Conservation (phyloP, 192 early-diverging fungal species). For the Chytriomyces hyalinus region DNA sequence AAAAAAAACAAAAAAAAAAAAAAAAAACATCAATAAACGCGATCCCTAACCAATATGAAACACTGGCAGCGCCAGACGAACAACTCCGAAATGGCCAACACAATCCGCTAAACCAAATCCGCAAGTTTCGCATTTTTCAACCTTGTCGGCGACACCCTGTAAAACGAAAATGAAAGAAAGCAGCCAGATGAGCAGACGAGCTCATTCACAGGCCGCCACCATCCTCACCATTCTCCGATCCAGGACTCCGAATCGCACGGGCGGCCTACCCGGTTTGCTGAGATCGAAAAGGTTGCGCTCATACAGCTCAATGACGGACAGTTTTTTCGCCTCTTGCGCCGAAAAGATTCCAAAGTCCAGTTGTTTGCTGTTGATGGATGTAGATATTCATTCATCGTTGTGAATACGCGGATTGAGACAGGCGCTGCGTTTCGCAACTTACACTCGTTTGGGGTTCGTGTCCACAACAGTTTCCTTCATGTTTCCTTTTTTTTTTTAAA, state of each 20-base stretch:
- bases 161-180: neutral
- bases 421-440: neutral
- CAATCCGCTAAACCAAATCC: slow-evolving; percentile 84
- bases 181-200: neutral
- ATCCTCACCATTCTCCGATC: slow-evolving; percentile 78
- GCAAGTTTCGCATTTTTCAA: slow-evolving; percentile 88
- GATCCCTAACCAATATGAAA: slow-evolving; percentile 86
- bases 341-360: slow-evolving; percentile 96
- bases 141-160: slow-evolving; percentile 85
- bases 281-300: slow-evolving; percentile 81
- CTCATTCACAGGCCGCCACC: neutral
- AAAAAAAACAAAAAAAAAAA: too few species aligned
- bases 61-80: slow-evolving; percentile 90
- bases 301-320: slow-evolving; percentile 87
- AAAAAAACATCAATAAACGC: neutral
- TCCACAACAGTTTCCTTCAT: slow-evolving; percentile 19
- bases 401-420: too few species aligned
- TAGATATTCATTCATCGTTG: neutral
- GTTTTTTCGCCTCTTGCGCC: slow-evolving; percentile 84
- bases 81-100: slow-evolving; percentile 95
- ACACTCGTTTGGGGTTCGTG: slow-evolving; percentile 32
- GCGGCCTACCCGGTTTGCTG: slow-evolving; percentile 75
- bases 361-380: slow-evolving; percentile 58
- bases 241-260: slow-evolving; percentile 85
- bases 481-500: slow-evolving; percentile 3